phyloP scores from a whole-genome alignment of 1,284 basidiomycete genomes.

The Cutaneotrichosporon cutaneum region DNA sequence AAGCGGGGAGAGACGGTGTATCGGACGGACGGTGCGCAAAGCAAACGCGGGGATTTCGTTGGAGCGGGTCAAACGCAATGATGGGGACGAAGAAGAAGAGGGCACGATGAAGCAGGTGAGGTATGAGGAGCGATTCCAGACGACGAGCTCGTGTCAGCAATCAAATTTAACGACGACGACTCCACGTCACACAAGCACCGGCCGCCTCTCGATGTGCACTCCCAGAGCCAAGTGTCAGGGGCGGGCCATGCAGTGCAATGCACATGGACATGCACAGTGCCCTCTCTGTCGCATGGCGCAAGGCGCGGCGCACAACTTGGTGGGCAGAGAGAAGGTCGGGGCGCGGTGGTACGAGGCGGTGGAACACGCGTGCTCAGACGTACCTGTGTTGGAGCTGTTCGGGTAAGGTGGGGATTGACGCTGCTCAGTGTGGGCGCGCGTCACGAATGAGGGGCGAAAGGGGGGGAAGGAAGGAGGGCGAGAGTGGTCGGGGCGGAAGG shows the following conservation, averaged over 20 bases:
- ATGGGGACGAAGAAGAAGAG: not conserved
- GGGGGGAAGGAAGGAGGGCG: not conserved
- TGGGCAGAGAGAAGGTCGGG: not conserved
- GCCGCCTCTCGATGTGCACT: not conserved
- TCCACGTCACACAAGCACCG: constrained; percentile 15
- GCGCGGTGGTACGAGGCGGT: not conserved
- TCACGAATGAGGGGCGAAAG: not conserved
- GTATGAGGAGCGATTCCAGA: not conserved
- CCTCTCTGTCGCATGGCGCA: not conserved
- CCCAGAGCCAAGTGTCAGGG: not conserved
- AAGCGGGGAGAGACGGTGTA: not conserved
- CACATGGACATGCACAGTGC: not conserved
- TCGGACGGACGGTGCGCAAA: not conserved
- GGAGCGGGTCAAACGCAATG: not conserved
- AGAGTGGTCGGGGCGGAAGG: not conserved
- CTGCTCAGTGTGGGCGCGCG: not conserved
- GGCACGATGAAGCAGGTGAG: not conserved
- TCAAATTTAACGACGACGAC: constrained; percentile 14
- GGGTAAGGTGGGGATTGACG: not conserved
- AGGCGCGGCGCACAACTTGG: not conserved
- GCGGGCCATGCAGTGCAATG: not conserved
- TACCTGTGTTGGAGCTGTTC: not conserved
- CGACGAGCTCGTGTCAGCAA: constrained; percentile 15
- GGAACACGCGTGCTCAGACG: not conserved
- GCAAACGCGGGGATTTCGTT: not conserved